phyloP scores from a whole-genome alignment of 2,329 filamentous ascomycete species.

The Apiospora saccharicola region DNA sequence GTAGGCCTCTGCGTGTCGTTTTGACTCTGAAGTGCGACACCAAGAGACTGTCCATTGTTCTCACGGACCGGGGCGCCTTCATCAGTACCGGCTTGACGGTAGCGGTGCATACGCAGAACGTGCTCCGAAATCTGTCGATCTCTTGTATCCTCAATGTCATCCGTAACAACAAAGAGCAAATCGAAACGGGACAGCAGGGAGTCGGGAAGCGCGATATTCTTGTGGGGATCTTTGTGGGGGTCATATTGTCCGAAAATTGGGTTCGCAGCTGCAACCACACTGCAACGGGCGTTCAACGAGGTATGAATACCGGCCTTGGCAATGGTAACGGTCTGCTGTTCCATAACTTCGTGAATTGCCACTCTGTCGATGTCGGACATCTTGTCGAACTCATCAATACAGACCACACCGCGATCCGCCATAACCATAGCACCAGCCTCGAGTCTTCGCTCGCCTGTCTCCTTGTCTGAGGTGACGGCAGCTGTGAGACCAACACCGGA shows the following conservation, averaged over 20 bases:
- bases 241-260: slow-evolving; percentile 99
- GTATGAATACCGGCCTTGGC: slow-evolving; percentile 99
- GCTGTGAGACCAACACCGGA: slow-evolving; percentile 98
- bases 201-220: slow-evolving; percentile 96
- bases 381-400: slow-evolving; percentile 99
- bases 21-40: slow-evolving; percentile 84
- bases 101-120: slow-evolving; percentile 95
- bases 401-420: slow-evolving; percentile 94
- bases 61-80: slow-evolving; percentile 95
- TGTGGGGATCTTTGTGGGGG: slow-evolving; percentile 97
- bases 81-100: slow-evolving; percentile 89
- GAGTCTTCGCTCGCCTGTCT: slow-evolving; percentile 91
- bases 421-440: slow-evolving; percentile 99
- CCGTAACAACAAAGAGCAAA: slow-evolving; percentile 95
- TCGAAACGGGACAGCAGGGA: slow-evolving; percentile 98
- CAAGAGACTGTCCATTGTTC: slow-evolving; percentile 81
- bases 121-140: slow-evolving; percentile 95
- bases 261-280: slow-evolving; percentile 94
- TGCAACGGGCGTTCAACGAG: slow-evolving; percentile 94
- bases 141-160: slow-evolving; percentile 94
- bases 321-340: slow-evolving; percentile 98
- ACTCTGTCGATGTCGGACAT: slow-evolving; percentile 99
- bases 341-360: slow-evolving; percentile 99
- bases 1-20: slow-evolving; percentile 77
- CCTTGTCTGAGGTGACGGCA: slow-evolving; percentile 95